Evolutionary conservation across 1,139 yeast species (phyloP).

Genomic region (Pneumocystis wakefieldiae): DNA sequence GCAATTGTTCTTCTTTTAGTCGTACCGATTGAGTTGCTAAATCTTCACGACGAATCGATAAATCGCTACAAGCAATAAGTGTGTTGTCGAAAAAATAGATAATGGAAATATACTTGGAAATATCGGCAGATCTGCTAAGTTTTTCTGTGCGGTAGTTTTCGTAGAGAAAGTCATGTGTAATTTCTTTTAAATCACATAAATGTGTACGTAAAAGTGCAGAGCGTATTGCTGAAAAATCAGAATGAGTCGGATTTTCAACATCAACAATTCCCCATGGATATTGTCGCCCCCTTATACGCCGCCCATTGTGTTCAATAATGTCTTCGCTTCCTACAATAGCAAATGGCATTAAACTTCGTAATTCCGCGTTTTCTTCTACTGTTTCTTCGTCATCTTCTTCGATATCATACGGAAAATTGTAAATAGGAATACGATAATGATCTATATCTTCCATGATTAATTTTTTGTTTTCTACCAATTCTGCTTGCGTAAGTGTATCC

Average conservation of each 20-base stretch:
- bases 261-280: conserved; percentile 94
- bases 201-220: conserved; percentile 70
- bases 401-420: conserved; percentile 57
- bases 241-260: conserved; percentile 66
- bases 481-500: conserved; percentile 69
- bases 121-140: conserved; percentile 31
- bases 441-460: conserved; percentile 57
- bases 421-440: conserved; percentile 64
- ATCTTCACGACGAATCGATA: conserved; percentile 23
- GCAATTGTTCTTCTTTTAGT: conserved; percentile 30
- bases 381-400: conserved; percentile 46
- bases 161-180: conserved; percentile 80
- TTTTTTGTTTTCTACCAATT: conserved; percentile 52
- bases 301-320: conserved; percentile 44
- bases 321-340: conserved; percentile 70
- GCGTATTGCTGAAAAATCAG: conserved; percentile 73
- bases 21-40: conserved; percentile 28
- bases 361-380: conserved; percentile 61
- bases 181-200: conserved; percentile 79
- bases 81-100: background rate
- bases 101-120: conserved; percentile 6
- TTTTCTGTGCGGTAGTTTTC: conserved; percentile 89
- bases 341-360: conserved; percentile 70
- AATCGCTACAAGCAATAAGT: background rate
- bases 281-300: conserved; percentile 57